Evolutionary conservation across 1,284 basidiomycete species (phyloP), one percentile per base, ranked within the genome.

Genomic region (Cryptococcus sp.): DNA sequence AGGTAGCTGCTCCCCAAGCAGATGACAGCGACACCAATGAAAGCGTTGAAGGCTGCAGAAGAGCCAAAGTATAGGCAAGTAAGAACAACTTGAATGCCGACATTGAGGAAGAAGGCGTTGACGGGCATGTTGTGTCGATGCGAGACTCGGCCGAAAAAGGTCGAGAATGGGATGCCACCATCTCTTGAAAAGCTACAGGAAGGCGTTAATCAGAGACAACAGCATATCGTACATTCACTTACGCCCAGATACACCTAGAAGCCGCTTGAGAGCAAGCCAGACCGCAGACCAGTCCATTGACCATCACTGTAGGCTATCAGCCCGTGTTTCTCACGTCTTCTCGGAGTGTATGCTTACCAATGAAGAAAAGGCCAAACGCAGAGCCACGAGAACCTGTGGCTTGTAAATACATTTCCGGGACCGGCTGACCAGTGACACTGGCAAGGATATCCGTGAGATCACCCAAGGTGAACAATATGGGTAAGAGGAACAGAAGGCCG

Each of bases 381-480:
- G 77, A 77, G 2, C 67, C 71, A 5, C 68, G 60, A 39, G 68
- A 72, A 15, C 79, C 79, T 5, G 76, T 80, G 3, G 77, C 79
- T 7, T 71, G 61, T 37, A 75, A 72, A 70, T 78, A 79, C 45
- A 79, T 70, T n/a, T 74, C 70, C 0, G 78, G 75, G 17, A 79
- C 64, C 2, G 79, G 80, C 57, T 80, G 79, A 22, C 78, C 79
- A 6, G 78, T 75, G 0, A 73, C 66, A 23, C 76, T 72, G 8
- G 64, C 66, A 39, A 80, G 70, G 19, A 79, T 66, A 25, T 63
- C 66, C 16, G 61, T 51, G 17, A 80, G 68, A 57, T 79, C 76
- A 4, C 77, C 76, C 17, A 80, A 71, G 46, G 79, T 73, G 65
- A 81, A 80, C 45, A 79, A 67, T 34, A 81, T 71, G 22, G 79